Conservation (phyloP, 1,284 basidiomycete genomes). For the Leccinum fuscescens region DNA sequence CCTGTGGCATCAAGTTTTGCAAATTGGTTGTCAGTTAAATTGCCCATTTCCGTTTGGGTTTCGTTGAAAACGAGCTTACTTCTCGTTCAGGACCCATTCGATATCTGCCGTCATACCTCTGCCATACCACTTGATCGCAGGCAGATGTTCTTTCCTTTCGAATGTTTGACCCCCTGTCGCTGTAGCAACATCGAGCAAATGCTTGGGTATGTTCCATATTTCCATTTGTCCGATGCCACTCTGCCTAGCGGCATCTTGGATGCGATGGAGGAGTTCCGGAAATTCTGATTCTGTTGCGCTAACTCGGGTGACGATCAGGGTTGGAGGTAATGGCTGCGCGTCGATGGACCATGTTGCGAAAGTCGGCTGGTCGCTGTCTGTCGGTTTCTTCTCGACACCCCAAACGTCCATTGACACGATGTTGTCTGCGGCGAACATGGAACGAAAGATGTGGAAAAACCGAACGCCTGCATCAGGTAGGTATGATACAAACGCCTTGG, state of each 20-base stretch:
- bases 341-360: slow-evolving; percentile 60
- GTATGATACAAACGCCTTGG: slow-evolving; percentile 19
- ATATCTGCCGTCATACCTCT: slow-evolving; percentile 43
- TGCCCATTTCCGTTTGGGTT: neutral
- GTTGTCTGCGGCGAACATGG: slow-evolving; percentile 11
- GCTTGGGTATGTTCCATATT: slow-evolving; percentile 49
- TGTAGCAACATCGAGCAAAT: slow-evolving; percentile 36
- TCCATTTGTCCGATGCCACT: slow-evolving; percentile 47
- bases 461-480: slow-evolving; percentile 22
- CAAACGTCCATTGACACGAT: slow-evolving; percentile 32
- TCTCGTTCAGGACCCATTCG: slow-evolving; percentile 58
- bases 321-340: slow-evolving; percentile 32
- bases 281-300: slow-evolving; percentile 40
- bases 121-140: slow-evolving; percentile 60
- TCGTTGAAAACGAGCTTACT: slow-evolving; percentile 29
- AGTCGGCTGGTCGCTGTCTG: slow-evolving; percentile 14
- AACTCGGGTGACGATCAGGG: slow-evolving; percentile 52
- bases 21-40: slow-evolving; percentile 1
- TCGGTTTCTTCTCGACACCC: slow-evolving; percentile 35
- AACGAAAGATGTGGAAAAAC: slow-evolving; percentile 13
- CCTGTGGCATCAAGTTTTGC: no score
- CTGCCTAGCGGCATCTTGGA: slow-evolving; percentile 40
- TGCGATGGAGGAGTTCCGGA: slow-evolving; percentile 37
- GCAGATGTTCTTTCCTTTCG: slow-evolving; percentile 47
- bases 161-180: slow-evolving; percentile 39